Evolutionary conservation across 495 filamentous ascomycete species (phyloP), one percentile per base, ranked within the genome.

Genomic region (Hyaloscypha bicolor): DNA sequence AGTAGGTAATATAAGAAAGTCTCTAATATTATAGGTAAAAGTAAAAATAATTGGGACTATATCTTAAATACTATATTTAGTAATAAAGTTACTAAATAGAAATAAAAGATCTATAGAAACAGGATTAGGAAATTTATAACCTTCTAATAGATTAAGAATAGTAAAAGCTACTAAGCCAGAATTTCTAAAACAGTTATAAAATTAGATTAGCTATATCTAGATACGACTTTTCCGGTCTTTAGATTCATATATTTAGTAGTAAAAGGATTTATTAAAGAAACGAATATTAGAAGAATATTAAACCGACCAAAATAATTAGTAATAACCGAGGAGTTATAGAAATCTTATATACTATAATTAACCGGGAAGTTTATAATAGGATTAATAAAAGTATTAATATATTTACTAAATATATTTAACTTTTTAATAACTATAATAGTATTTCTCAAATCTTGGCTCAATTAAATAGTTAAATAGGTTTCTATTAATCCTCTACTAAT

Each of bases 401-500:
- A 81, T 1, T 82, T 82, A 12, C 84, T 82, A 1, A 86, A 71
- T 19, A 56, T 59, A 25, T 53, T 65, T 31, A 79, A 73, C 64
- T 72, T 71, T 67, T 87, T 83, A 37, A 86, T 69, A 5, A 87
- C 64, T 21, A 81, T 69, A 22, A 84, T 71, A 2, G 71, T 76
- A 64, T 81, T 79, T 11, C 71, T 71, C 52, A 72, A 60, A 60
- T 82, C 78, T 35, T 62, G 22, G 6, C 64, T 69, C 0, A 86
- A 74, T 8, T 72, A 58, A 29, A 85, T 64, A 0, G 82, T 79
- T 1, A 80, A 74, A 64, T 80, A 84, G 1, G 79, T 79, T 5
- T 83, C 83, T 0, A 78, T 68, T 21, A 80, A 69, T 9, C 83
- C 84, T 21, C 82, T 82, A 0, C 84, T 82, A 29, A 85, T 74